Evolutionary conservation across 192 early-diverging fungal genomes (phyloP).

Genomic region (Diversispora eburnea): DNA sequence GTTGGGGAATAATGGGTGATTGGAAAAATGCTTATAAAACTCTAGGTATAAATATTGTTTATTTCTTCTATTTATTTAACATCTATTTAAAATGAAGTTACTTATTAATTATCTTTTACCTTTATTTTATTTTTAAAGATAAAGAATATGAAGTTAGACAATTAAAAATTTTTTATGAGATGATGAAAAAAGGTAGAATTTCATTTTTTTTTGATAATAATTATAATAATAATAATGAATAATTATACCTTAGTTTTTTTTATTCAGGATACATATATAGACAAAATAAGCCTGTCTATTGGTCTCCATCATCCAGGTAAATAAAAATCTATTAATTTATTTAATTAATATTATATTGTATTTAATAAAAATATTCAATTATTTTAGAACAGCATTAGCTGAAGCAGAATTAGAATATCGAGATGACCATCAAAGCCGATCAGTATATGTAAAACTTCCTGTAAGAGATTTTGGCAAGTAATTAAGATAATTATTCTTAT

Average conservation of each 20-base stretch:
- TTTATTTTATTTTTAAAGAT: constrained; percentile 36
- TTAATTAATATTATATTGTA: neutral
- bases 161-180: constrained; percentile 63
- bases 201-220: neutral
- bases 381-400: constrained; percentile 63
- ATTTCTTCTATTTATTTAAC: neutral
- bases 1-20: constrained; percentile 75
- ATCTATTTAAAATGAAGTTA: neutral
- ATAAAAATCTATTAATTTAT: neutral
- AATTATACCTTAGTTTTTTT: neutral
- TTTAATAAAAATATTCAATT: neutral
- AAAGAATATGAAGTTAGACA: constrained; percentile 73
- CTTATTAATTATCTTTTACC: neutral
- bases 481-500: too few species aligned
- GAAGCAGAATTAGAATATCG: constrained; percentile 80
- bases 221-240: neutral
- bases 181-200: constrained; percentile 60
- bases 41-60: constrained; percentile 33
- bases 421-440: constrained; percentile 66
- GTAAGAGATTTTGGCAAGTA: constrained; percentile 45
- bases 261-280: constrained; percentile 63
- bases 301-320: constrained; percentile 75
- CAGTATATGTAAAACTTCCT: constrained; percentile 67
- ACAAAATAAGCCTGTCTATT: constrained; percentile 77
- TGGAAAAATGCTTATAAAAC: constrained; percentile 70